Percentiles rank a stretch among this genome's conserved stretches.
Conservation (phyloP, 495 filamentous ascomycete genomes). For the Rusavskia elegans region DNA sequence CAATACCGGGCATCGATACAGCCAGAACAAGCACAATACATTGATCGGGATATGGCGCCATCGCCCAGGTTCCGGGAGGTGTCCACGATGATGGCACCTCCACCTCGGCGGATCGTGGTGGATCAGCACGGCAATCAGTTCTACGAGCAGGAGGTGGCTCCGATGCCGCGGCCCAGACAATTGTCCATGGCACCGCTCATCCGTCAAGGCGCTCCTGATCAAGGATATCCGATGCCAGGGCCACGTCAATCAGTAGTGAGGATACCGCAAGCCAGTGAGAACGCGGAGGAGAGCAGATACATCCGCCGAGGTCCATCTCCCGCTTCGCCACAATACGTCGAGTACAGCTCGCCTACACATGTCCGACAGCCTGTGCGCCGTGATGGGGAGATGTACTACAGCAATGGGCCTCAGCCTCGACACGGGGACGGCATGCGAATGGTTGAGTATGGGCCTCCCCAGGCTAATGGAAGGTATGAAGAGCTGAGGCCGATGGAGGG, state of each 20-base stretch:
- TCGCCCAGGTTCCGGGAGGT: constrained; percentile 34
- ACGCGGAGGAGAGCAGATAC: constrained; percentile 28
- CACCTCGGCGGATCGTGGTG: constrained; percentile 46
- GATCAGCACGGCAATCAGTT: constrained; percentile 60
- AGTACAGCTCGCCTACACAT: constrained; percentile 23
- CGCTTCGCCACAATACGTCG: constrained; percentile 26
- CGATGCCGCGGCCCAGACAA: constrained; percentile 27
- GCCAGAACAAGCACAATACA: constrained; percentile 25
- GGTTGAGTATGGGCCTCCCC: constrained; percentile 26
- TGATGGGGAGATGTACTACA: constrained; percentile 2
- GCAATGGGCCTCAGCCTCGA: not conserved
- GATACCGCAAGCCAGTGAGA: constrained; percentile 26
- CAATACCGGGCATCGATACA: constrained; percentile 42
- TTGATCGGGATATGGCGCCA: constrained; percentile 39
- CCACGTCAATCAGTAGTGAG: constrained; percentile 24
- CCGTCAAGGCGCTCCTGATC: constrained; percentile 31
- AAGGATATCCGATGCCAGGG: constrained; percentile 22
- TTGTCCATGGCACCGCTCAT: constrained; percentile 27
- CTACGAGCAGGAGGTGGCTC: constrained; percentile 30
- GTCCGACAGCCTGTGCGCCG: constrained; percentile 14
- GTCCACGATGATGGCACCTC: constrained; percentile 37
- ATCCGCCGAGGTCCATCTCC: constrained; percentile 30
- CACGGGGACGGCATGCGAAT: constrained; percentile 27
- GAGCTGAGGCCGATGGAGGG: constrained; percentile 32
- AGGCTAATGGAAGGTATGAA: constrained; percentile 22